Evolutionary conservation across 2,329 filamentous ascomycete species (phyloP).

Genomic region (Colletotrichum euphorbiae): DNA sequence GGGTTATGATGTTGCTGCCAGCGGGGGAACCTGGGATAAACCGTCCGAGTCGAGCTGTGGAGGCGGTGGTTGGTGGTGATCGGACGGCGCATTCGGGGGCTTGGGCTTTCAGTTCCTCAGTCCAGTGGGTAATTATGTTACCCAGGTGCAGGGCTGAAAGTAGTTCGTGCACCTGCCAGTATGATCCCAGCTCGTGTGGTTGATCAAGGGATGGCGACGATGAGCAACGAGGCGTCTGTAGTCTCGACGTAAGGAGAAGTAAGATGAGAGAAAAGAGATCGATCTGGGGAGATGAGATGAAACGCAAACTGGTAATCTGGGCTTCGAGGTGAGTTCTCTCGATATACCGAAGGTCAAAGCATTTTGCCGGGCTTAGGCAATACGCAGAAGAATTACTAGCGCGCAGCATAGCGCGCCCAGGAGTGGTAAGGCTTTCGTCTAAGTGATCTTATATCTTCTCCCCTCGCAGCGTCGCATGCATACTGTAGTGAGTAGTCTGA

Average conservation of each 20-base stretch:
- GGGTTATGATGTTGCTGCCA: not conserved
- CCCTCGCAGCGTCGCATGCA: not conserved
- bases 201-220: not conserved
- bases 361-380: slow-evolving; percentile 24
- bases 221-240: not conserved
- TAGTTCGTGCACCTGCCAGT: not conserved
- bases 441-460: not conserved
- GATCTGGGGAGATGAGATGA: not conserved
- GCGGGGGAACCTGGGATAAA: slow-evolving; percentile 2
- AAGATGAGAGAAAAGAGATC: not conserved
- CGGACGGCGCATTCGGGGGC: slow-evolving; percentile 4
- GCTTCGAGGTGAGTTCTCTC: not conserved
- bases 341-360: not conserved
- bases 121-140: not conserved
- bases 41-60: slow-evolving; percentile 11
- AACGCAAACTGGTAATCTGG: not conserved
- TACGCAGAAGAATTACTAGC: not conserved
- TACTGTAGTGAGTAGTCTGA: not conserved
- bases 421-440: slow-evolving; percentile 3
- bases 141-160: not conserved
- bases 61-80: slow-evolving; percentile 14
- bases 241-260: not conserved
- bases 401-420: slow-evolving; percentile 10
- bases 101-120: not conserved
- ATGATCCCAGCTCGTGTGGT: not conserved